phyloP scores from a whole-genome alignment of 768 basidiomycete genomes.

The Amanita thiersii region DNA sequence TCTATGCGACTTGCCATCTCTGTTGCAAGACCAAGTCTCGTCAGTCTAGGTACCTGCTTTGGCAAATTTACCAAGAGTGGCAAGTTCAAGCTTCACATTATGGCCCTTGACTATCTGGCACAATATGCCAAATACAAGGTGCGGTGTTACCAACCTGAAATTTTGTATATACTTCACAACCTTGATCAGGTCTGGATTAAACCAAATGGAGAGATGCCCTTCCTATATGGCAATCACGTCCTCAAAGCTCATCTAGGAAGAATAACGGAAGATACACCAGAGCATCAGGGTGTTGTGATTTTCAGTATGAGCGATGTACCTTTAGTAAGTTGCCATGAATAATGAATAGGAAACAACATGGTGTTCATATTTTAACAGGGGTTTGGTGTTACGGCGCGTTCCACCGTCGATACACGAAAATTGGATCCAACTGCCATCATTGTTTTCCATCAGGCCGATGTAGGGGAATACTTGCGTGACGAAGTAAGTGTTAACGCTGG shows the following conservation, averaged over 20 bases:
- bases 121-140: slow-evolving; percentile 99
- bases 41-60: slow-evolving; percentile 92
- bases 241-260: slow-evolving; percentile 98
- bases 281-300: slow-evolving; percentile 96
- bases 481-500: slow-evolving; percentile 55
- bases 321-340: slow-evolving; percentile 43
- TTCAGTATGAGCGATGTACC: slow-evolving; percentile 95
- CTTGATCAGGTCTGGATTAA: slow-evolving; percentile 89
- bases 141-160: slow-evolving; percentile 10
- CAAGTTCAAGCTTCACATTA: slow-evolving; percentile 96
- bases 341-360: not conserved
- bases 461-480: slow-evolving; percentile 96
- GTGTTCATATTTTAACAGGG: slow-evolving; percentile 44
- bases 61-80: slow-evolving; percentile 97
- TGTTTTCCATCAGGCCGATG: slow-evolving; percentile 98
- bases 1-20: slow-evolving; percentile 92
- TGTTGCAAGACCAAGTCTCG: slow-evolving; percentile 84
- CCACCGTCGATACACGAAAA: slow-evolving; percentile 94
- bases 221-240: slow-evolving; percentile 97
- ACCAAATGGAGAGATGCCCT: slow-evolving; percentile 98
- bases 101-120: slow-evolving; percentile 85
- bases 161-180: slow-evolving; percentile 1
- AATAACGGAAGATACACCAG: slow-evolving; percentile 97
- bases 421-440: slow-evolving; percentile 95
- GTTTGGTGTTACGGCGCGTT: slow-evolving; percentile 94